A percentile compares a stretch with the other conserved stretches of the same genome.
Conservation (phyloP, 2,329 filamentous ascomycete species). For the Fusarium temperatum region DNA sequence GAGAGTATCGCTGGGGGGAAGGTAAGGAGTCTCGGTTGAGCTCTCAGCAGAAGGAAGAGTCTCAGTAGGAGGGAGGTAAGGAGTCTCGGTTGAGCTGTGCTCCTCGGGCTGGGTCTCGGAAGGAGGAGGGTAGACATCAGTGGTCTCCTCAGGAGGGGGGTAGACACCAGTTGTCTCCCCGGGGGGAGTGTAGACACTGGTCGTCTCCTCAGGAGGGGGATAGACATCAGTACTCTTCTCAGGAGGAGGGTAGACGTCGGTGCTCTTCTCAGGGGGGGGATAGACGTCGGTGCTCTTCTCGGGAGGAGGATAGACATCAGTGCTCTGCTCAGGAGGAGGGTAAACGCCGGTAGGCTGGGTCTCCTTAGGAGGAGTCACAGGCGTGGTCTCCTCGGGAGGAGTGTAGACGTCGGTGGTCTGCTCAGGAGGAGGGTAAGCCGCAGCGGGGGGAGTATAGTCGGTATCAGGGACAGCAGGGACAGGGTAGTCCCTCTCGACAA, state of each 20-base stretch:
- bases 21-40: neutral
- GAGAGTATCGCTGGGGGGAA: neutral
- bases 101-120: neutral
- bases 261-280: neutral
- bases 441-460: neutral
- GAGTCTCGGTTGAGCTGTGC: neutral
- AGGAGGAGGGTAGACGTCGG: neutral
- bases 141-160: neutral
- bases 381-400: constrained; percentile 11
- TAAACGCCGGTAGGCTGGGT: neutral
- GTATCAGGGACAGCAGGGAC: constrained; percentile 4
- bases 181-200: neutral
- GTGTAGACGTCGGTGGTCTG: neutral
- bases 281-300: neutral
- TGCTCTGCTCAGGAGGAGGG: neutral
- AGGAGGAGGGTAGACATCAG: neutral
- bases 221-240: neutral
- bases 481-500: constrained; percentile 22
- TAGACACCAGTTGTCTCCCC: neutral
- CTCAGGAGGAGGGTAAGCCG: neutral
- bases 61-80: neutral
- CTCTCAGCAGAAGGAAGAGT: neutral
- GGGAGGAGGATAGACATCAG: neutral
- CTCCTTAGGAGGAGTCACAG: neutral
- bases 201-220: neutral